phyloP scores from a whole-genome alignment of 2,329 filamentous ascomycete genomes.

The Alternaria burnsii region DNA sequence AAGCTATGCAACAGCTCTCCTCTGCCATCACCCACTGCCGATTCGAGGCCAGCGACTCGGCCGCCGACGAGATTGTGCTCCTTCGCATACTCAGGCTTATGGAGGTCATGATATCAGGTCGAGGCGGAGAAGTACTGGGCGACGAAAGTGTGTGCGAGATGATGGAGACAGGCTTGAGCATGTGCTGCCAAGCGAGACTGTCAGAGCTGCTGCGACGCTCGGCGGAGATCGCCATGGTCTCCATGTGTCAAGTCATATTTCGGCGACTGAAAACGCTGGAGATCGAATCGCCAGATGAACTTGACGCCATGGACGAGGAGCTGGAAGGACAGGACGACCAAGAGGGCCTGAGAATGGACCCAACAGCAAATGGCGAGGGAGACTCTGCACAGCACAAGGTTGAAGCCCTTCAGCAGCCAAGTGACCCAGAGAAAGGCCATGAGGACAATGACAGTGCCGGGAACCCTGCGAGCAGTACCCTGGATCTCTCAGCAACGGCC shows the following conservation, averaged over 20 bases:
- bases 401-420: slow-evolving; percentile 46
- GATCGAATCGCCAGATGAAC: slow-evolving; percentile 73
- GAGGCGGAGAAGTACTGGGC: slow-evolving; percentile 90
- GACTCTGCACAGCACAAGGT: slow-evolving; percentile 51
- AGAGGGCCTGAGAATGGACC: slow-evolving; percentile 84
- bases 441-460: slow-evolving; percentile 50
- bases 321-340: slow-evolving; percentile 68
- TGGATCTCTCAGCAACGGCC: slow-evolving; percentile 54
- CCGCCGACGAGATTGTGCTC: slow-evolving; percentile 94
- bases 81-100: slow-evolving; percentile 95
- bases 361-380: slow-evolving; percentile 71
- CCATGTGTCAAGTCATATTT: slow-evolving; percentile 99
- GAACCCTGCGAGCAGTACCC: slow-evolving; percentile 53
- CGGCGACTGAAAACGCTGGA: slow-evolving; percentile 89
- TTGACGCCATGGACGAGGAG: slow-evolving; percentile 71
- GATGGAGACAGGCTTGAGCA: slow-evolving; percentile 97
- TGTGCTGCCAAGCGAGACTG: slow-evolving; percentile 92
- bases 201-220: slow-evolving; percentile 90
- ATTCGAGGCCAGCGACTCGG: slow-evolving; percentile 94
- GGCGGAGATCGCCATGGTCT: slow-evolving; percentile 96
- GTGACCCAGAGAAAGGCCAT: slow-evolving; percentile 42
- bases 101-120: slow-evolving; percentile 97
- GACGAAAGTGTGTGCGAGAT: slow-evolving; percentile 99
- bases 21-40: slow-evolving; percentile 96
- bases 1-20: slow-evolving; percentile 94